phyloP scores from a whole-genome alignment of 768 basidiomycete genomes.

The Suillus variegatus region DNA sequence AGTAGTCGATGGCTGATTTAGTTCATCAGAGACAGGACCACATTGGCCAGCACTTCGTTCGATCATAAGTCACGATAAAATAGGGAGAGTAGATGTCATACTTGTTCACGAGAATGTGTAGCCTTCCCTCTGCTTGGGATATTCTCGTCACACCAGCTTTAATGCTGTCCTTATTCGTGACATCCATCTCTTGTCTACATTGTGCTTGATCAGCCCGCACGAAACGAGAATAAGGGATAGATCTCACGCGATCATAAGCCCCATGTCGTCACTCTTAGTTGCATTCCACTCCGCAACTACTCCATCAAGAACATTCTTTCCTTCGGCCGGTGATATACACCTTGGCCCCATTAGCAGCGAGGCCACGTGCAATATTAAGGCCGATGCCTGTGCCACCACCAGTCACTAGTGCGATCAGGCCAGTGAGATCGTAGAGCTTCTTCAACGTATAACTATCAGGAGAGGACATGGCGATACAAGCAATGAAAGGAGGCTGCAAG shows the following conservation, averaged over 20 bases:
- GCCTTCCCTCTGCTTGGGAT: conserved; percentile 51
- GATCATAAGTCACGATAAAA: neutral
- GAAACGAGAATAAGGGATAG: neutral
- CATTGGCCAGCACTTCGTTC: conserved; percentile 67
- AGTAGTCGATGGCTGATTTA: conserved; percentile 55
- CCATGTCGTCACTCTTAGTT: conserved; percentile 37
- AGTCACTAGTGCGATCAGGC: conserved; percentile 53
- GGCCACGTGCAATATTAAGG: conserved; percentile 68
- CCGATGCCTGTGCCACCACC: conserved; percentile 57
- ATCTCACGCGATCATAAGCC: conserved; percentile 61
- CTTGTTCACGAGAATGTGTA: conserved; percentile 87
- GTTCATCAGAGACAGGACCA: conserved; percentile 62
- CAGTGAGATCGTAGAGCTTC: conserved; percentile 51
- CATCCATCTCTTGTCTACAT: conserved; percentile 66
- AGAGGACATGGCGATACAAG: conserved; percentile 20
- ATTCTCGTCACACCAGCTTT: conserved; percentile 45
- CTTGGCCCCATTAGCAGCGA: conserved; percentile 77
- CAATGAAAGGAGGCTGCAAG: neutral
- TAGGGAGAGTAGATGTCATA: conserved; percentile 31
- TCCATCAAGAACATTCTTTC: conserved; percentile 60
- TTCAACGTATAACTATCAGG: conserved; percentile 23
- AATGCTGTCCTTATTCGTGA: conserved; percentile 71
- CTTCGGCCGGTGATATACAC: conserved; percentile 81
- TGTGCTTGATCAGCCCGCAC: conserved; percentile 5
- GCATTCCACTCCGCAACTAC: conserved; percentile 50